A percentile compares a stretch with the other conserved stretches of the same genome.
Conservation (phyloP, 108 stramenopile genomes). For the Stephanodiscus triporus region DNA sequence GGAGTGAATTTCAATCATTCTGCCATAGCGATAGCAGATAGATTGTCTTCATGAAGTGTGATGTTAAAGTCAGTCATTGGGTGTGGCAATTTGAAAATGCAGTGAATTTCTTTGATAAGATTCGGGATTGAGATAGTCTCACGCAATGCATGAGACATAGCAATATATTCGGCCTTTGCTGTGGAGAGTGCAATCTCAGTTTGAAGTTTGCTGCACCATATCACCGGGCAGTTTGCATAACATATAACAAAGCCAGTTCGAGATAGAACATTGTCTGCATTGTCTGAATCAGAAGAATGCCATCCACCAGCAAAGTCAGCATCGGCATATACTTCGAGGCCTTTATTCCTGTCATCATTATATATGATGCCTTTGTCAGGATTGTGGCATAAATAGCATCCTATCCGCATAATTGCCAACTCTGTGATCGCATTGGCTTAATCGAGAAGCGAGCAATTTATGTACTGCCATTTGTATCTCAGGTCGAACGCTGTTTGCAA, state of each 20-base stretch:
- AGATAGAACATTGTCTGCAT: conserved; percentile 5
- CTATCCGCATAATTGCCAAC: conserved; percentile 45
- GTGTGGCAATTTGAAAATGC: background rate
- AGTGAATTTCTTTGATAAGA: conserved; percentile 25
- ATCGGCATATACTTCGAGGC: conserved; percentile 39
- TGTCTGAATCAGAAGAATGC: background rate
- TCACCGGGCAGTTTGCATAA: conserved; percentile 11
- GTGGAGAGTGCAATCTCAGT: conserved; percentile 36
- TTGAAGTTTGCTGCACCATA: conserved; percentile 15
- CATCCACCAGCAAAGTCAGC: conserved; percentile 40
- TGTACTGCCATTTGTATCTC: conserved; percentile 42
- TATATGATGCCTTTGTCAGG: conserved; percentile 3
- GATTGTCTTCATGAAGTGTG: background rate
- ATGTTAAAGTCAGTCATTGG: background rate
- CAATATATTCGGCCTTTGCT: conserved; percentile 37
- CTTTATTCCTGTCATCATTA: conserved; percentile 29
- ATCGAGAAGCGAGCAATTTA: conserved; percentile 44
- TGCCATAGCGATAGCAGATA: background rate
- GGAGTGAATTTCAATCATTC: background rate
- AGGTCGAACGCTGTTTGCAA: conserved; percentile 26
- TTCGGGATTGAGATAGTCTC: conserved; percentile 35
- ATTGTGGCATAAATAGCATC: conserved; percentile 34
- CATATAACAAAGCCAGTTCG: conserved; percentile 20
- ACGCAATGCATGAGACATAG: conserved; percentile 23
- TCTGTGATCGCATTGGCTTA: conserved; percentile 45